These are phyloP conservation scores for Eutrema heterophyllum DNA, from an alignment of 345 rosid genomes.

Conservation along the genomic window DNA sequence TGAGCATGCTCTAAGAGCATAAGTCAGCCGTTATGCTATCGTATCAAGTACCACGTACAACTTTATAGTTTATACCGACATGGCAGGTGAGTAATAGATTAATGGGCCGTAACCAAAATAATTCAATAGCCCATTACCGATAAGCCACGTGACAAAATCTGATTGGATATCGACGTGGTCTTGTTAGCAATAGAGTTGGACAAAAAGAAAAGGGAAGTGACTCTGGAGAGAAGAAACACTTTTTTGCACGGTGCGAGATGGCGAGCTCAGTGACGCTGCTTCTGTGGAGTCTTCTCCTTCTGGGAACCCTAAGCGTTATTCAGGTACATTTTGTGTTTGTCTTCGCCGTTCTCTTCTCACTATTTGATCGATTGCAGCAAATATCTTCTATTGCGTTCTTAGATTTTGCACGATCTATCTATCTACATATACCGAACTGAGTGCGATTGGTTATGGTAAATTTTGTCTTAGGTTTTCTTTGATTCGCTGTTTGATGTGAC, in stretches of 20 bases:
- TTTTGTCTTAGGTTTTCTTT: background rate
- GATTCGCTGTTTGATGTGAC: background rate
- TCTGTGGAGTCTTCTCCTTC: conserved; percentile 46
- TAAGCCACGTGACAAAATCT: background rate
- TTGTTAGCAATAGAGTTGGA: background rate
- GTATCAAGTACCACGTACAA: background rate
- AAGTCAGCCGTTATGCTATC: background rate
- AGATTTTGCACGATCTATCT: conserved; percentile 3
- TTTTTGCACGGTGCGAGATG: conserved; percentile 32
- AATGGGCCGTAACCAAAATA: background rate
- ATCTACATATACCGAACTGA: background rate
- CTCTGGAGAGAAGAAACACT: background rate
- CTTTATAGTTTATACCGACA: background rate
- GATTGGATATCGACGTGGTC: conserved; percentile 14
- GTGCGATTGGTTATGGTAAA: background rate
- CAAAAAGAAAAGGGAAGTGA: no score
- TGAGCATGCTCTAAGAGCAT: no score
- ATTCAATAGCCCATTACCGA: background rate
- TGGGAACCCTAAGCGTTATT: conserved; percentile 42
- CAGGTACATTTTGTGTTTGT: conserved; percentile 34
- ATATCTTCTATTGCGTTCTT: background rate
- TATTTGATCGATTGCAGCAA: background rate
- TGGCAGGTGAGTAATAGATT: background rate
- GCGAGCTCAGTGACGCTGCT: conserved; percentile 43
- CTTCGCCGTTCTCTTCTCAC: background rate